phyloP scores from a whole-genome alignment of 2,329 filamentous ascomycete genomes.

The Clarireedia hainanense region DNA sequence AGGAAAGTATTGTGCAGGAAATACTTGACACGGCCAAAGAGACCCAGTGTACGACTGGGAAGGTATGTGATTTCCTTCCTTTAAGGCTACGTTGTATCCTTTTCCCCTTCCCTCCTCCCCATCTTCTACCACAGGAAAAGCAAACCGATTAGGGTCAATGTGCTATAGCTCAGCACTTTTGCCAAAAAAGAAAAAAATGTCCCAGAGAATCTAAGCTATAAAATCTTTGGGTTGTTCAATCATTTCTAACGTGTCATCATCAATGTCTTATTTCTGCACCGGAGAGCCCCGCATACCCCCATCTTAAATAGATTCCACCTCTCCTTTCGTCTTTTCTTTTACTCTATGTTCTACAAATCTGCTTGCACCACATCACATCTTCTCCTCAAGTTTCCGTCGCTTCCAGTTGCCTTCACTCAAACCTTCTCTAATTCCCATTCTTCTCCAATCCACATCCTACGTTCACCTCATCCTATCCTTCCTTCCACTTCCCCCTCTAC shows the following conservation, averaged over 20 bases:
- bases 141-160: no score
- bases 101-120: conserved; percentile 45
- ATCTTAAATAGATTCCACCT: no score
- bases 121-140: conserved; percentile 38
- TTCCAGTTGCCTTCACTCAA: neutral
- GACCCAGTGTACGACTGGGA: conserved; percentile 54
- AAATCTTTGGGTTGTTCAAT: no score
- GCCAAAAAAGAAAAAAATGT: no score
- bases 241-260: no score
- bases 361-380: conserved; percentile 21
- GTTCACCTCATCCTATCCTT: neutral
- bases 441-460: neutral
- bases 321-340: no score
- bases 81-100: conserved; percentile 54
- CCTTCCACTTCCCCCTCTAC: neutral
- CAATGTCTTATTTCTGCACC: neutral
- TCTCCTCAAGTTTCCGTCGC: neutral
- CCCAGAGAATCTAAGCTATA: no score
- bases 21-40: conserved; percentile 55
- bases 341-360: no score
- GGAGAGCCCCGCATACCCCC: neutral
- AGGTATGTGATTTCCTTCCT: conserved; percentile 38
- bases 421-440: neutral
- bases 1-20: conserved; percentile 40
- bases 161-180: no score